A percentile compares a stretch with the other conserved stretches of the same genome.
phyloP scores from a whole-genome alignment of 78 protist species.

The Reticulomyxa filosa region DNA sequence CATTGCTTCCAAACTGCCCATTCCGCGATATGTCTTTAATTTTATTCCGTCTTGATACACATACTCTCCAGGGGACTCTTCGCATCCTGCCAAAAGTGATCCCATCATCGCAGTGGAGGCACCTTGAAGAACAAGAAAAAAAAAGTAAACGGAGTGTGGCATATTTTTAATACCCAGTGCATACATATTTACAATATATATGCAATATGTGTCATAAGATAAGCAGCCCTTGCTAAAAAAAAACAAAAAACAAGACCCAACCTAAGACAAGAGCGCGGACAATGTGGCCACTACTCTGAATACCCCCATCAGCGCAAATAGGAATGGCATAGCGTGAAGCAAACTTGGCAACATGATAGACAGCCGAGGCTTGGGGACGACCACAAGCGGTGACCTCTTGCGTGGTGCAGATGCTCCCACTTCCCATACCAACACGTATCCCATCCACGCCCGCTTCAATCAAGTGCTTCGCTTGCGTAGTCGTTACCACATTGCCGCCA shows the following conservation, averaged over 20 bases:
- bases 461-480: conserved; percentile 40
- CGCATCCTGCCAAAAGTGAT: conserved; percentile 73
- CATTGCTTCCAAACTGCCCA: conserved; percentile 13
- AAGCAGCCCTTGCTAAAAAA: no score
- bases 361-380: conserved; percentile 59
- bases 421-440: conserved; percentile 83
- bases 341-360: conserved; percentile 29
- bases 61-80: conserved; percentile 74
- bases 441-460: conserved; percentile 71
- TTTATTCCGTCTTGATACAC: conserved; percentile 30
- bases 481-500: conserved; percentile 73
- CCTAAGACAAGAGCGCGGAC: conserved; percentile 60
- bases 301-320: conserved; percentile 84
- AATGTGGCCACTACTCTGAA: conserved; percentile 61
- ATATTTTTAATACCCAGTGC: no score
- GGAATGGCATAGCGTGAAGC: conserved; percentile 27
- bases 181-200: no score
- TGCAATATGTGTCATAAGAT: no score
- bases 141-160: no score
- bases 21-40: not conserved
- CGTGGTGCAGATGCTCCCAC: conserved; percentile 84
- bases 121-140: no score
- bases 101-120: conserved; percentile 83
- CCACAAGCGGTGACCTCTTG: conserved; percentile 64
- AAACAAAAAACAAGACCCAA: no score